Evolutionary conservation across 208 protist genomes (phyloP).

Genomic region (Leishmania aethiopica): DNA sequence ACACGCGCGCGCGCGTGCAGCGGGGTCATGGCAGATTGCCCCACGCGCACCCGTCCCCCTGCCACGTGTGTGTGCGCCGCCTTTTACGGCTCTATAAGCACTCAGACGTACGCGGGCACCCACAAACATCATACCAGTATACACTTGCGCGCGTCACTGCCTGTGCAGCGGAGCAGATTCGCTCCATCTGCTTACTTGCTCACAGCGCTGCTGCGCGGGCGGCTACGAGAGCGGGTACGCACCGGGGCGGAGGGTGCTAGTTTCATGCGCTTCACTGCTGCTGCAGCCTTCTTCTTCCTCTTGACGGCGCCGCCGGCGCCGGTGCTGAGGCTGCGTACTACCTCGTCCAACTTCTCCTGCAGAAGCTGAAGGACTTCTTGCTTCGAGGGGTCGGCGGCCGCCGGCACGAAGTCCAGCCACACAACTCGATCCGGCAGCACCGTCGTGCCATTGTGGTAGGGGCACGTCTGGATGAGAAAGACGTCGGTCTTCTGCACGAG

Average conservation of each 20-base stretch:
- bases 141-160: background rate
- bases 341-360: conserved; percentile 65
- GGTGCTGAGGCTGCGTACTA: conserved; percentile 34
- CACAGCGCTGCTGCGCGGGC: conserved; percentile 25
- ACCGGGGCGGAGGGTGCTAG: conserved; percentile 80
- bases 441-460: conserved; percentile 81
- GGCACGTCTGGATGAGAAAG: conserved; percentile 78
- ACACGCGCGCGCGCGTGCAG: background rate
- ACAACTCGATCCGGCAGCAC: conserved; percentile 77
- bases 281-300: conserved; percentile 53
- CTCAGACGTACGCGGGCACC: background rate
- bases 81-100: background rate
- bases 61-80: background rate
- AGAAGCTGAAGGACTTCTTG: conserved; percentile 53
- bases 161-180: background rate
- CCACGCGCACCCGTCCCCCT: background rate
- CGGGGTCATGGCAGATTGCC: background rate
- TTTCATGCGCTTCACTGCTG: conserved; percentile 67
- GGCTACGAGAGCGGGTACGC: conserved; percentile 43
- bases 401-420: conserved; percentile 61
- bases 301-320: conserved; percentile 21
- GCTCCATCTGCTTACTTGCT: conserved; percentile 14
- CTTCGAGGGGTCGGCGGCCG: conserved; percentile 28
- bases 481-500: conserved; percentile 57
- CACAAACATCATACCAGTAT: background rate